Base-by-base conservation (phyloP, 1,139 yeast species). In the Geotrichum histeridarum region DNA sequence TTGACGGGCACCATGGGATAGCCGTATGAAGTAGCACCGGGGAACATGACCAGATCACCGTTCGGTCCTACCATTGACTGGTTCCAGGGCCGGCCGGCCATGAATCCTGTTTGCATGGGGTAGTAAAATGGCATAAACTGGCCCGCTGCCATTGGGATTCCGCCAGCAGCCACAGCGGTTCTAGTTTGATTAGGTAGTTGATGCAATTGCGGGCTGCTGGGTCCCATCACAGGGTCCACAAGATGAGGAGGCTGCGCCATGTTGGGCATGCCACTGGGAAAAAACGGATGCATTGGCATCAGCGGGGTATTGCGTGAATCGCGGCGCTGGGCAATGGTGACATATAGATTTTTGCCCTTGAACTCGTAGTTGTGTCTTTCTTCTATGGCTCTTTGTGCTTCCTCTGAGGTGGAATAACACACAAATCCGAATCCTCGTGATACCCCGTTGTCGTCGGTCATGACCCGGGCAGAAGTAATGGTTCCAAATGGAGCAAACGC, bases 361-460 rank as follows among this genome's bases (percentile, higher is more conserved):
- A 87, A 80, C 81, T 84, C 83, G 70, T 84, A 82, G 74, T 87
- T 95, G 79, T 89, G 86, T 94, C 89, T 88, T 74, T 86, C 96
- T 64, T 86, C 79, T 70, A 88, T 86, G 59, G 97, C 97, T 73
- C 82, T 83, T 62, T 93, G 85, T 61, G 98, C 96, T 76, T 89
- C 96, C 70, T 86, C 93, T 65, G 95, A 91, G 62, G 87, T 76
- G 53, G 95, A 82, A 82, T 83, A 90, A 73, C 96, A 88, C 65
- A 90, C 97, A 73, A 90, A 90, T 68, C 97, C 98, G 71, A 87
- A 90, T 62, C 96, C 96, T 77, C 86, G 85, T 54, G 96, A 88
- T 72, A 82, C 83, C 63, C 95, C 96, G 58, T 81, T 72, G 63
- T 87, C 95, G 69, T 87, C 94, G 66, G 83, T 82, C 95, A 90